Evolutionary conservation across 768 basidiomycete species (phyloP).

Genomic region (Tricholoma hemisulphureum): DNA sequence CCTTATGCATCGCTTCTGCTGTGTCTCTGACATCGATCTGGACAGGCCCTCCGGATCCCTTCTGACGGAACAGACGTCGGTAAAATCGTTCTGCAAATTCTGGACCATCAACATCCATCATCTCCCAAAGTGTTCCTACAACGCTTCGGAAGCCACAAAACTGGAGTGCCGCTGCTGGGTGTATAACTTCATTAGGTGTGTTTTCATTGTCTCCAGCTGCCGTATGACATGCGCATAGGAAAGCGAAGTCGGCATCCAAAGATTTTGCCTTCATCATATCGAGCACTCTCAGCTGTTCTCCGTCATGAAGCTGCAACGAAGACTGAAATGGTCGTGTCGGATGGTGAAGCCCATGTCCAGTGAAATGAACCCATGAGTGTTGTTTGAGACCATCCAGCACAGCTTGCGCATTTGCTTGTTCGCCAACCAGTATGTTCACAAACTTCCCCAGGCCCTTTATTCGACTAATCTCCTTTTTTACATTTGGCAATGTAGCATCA

Average conservation of each 20-base stretch:
- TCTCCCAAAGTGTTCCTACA: no score
- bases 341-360: slow-evolving; percentile 8
- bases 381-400: neutral
- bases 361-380: slow-evolving; percentile 7
- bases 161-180: slow-evolving; percentile 35
- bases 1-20: no score
- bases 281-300: neutral
- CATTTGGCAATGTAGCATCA: slow-evolving; percentile 4
- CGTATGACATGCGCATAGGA: slow-evolving; percentile 16
- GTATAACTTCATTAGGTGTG: slow-evolving; percentile 31
- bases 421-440: neutral
- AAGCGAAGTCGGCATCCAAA: slow-evolving; percentile 10
- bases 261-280: slow-evolving; percentile 4
- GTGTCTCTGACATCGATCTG: no score
- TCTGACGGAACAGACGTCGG: no score
- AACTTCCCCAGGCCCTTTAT: neutral
- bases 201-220: slow-evolving; percentile 17
- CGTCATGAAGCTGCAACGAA: slow-evolving; percentile 2
- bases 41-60: no score
- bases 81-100: no score
- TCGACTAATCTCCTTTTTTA: slow-evolving; percentile 2
- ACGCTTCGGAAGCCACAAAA: slow-evolving; percentile 35
- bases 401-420: neutral
- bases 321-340: slow-evolving; percentile 4
- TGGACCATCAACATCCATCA: no score